phyloP scores from a whole-genome alignment of 2,329 filamentous ascomycete genomes.

The Tolypocladium sp. region DNA sequence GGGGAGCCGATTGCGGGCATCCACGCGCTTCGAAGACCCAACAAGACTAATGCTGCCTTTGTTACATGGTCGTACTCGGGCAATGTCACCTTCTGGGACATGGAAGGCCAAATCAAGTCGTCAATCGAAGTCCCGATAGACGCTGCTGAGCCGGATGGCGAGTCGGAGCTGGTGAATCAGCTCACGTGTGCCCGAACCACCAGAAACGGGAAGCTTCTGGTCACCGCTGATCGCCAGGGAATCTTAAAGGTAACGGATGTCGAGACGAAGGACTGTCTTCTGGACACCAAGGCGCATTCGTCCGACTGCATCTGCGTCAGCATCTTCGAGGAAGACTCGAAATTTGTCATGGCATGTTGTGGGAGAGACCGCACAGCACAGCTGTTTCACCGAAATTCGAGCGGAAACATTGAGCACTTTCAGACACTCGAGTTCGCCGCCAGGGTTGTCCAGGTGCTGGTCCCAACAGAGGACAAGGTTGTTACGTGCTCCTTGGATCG shows the following conservation, averaged over 20 bases:
- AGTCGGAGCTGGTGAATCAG: constrained; percentile 47
- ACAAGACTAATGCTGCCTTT: constrained; percentile 59
- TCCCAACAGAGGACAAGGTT: constrained; percentile 66
- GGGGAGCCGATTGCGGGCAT: constrained; percentile 66
- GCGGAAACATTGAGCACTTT: constrained; percentile 60
- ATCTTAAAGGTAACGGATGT: constrained; percentile 63
- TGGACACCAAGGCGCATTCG: constrained; percentile 77
- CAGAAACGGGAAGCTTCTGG: constrained; percentile 53
- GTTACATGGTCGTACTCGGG: constrained; percentile 85
- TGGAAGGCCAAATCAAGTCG: constrained; percentile 58
- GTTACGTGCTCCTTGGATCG: constrained; percentile 85
- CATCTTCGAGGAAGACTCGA: constrained; percentile 53
- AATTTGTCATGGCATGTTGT: constrained; percentile 67
- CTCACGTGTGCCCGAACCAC: constrained; percentile 52
- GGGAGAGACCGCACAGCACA: constrained; percentile 89
- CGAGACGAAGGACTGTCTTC: constrained; percentile 48
- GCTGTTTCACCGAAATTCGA: constrained; percentile 58
- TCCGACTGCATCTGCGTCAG: constrained; percentile 78
- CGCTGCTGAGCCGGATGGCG: constrained; percentile 38
- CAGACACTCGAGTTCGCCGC: constrained; percentile 93
- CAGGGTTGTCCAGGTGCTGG: constrained; percentile 64
- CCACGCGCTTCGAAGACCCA: constrained; percentile 50
- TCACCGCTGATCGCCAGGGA: constrained; percentile 83
- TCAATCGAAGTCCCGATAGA: constrained; percentile 63
- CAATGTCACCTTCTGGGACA: constrained; percentile 72